Evolutionary conservation across 805 yeast genomes (phyloP).

Genomic region (Yamadazyma sp.): DNA sequence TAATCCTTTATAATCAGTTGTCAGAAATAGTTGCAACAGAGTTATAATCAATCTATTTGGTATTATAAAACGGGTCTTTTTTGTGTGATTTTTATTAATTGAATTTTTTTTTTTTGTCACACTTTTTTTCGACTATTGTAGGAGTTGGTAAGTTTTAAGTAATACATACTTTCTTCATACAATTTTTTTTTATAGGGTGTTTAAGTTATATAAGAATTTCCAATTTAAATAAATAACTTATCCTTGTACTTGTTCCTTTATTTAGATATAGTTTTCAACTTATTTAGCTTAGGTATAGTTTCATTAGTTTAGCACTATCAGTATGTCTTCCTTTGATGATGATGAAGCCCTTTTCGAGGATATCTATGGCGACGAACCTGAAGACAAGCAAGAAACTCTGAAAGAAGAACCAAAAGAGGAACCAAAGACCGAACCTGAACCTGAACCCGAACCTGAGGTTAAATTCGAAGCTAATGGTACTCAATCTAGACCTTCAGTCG

Average conservation of each 20-base stretch:
- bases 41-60: too few relatives aligned
- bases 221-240: slow-evolving; percentile 9
- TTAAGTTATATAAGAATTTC: slow-evolving; percentile 6
- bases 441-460: slow-evolving; percentile 4
- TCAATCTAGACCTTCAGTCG: slow-evolving; percentile 2
- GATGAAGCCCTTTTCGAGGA: slow-evolving; percentile 95
- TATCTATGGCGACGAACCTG: slow-evolving; percentile 48
- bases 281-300: too few relatives aligned
- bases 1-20: too few relatives aligned
- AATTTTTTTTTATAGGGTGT: slow-evolving; percentile 5
- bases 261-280: background rate
- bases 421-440: slow-evolving; percentile 9
- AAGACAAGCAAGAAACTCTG: slow-evolving; percentile 4
- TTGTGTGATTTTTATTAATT: too few relatives aligned
- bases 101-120: too few relatives aligned
- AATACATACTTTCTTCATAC: too few relatives aligned
- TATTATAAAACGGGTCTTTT: too few relatives aligned
- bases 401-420: slow-evolving; percentile 15
- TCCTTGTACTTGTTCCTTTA: slow-evolving; percentile 1
- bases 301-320: too few relatives aligned
- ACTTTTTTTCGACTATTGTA: too few relatives aligned
- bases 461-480: slow-evolving; percentile 2
- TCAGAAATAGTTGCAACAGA: too few relatives aligned
- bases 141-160: too few relatives aligned
- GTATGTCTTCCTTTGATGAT: slow-evolving; percentile 60